phyloP scores from a whole-genome alignment of 2,329 filamentous ascomycete species.

The Curvularia sp. region DNA sequence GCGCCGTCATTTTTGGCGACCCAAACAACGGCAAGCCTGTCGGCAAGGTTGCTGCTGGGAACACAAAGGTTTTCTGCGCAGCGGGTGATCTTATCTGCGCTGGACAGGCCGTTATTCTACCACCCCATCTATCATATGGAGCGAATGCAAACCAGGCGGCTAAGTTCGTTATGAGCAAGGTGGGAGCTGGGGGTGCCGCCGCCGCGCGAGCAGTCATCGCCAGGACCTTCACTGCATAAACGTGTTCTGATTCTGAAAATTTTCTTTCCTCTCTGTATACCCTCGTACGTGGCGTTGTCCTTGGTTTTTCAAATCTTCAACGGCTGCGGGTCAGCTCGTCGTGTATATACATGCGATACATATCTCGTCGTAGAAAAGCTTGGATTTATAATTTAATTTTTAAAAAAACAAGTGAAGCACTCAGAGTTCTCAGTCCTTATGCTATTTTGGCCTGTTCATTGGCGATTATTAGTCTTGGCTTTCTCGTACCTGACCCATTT shows the following conservation, averaged over 20 bases:
- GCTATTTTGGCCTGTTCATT: too few species aligned
- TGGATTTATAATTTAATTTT: background rate
- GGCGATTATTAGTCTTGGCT: too few species aligned
- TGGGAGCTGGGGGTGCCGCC: conserved; percentile 19
- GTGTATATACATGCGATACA: background rate
- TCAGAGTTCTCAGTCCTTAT: too few species aligned
- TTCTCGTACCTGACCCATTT: too few species aligned
- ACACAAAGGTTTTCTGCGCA: conserved; percentile 48
- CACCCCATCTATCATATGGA: conserved; percentile 48
- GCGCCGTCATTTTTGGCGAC: conserved; percentile 50
- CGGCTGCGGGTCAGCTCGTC: conserved; percentile 10
- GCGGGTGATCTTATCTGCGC: conserved; percentile 47
- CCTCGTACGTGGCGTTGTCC: background rate
- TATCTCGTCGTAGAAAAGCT: background rate
- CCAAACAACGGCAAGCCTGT: conserved; percentile 47
- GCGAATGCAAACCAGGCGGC: conserved; percentile 43
- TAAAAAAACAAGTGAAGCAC: too few species aligned
- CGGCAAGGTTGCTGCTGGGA: conserved; percentile 40
- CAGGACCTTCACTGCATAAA: conserved; percentile 12
- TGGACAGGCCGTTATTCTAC: conserved; percentile 38
- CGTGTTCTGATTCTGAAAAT: background rate
- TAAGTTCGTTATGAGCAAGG: conserved; percentile 38
- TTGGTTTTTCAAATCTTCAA: background rate
- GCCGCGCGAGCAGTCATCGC: conserved; percentile 7
- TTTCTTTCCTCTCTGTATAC: background rate